Evolutionary conservation across 1,139 yeast genomes (phyloP), one percentile per base, ranked within the genome.

Genomic region (Wickerhamiella pararugosa): DNA sequence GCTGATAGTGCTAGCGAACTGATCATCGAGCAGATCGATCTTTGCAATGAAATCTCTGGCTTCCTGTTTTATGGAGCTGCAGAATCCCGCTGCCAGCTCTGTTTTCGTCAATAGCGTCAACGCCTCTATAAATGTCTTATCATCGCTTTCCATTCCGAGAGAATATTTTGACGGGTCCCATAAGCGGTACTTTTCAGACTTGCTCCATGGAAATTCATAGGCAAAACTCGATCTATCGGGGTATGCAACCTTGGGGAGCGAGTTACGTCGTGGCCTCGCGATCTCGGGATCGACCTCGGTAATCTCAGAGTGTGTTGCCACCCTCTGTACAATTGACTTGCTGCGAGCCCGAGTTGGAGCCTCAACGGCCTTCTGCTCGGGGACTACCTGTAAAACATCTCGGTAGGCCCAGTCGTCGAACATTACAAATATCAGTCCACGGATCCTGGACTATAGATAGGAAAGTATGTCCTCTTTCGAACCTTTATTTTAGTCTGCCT

Each of bases 331-430:
- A n/a, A 36, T 29, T 29, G 39, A 36, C 9, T 36, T 28, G 25
- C 37, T 25, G 10, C 31, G 37, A 5, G 37, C 21, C 2, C 21
- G 21, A 15, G 21, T 15, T 15, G 21, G 21, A 15, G 21, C 21
- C 21, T 15, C 21, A 15, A 15, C 27, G 3, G 27, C 9, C 15
- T 26, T 26, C 7, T 21, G 25, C 9, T 35, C n/a, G 6, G 21
- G 7, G 25, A 31, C 7, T 7, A 31, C 27, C 31, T 35, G 31
- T 27, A 31, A 30, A 3, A 35, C 37, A 8, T 29, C 30, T 6
- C 44, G 26, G 25, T 40, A 41, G 25, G 39, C 41, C 44, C 44
- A 38, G 27, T 38, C 44, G 35, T 40, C 43, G 21, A 32, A 36
- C 43, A 40, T 40, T 8, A 15, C 21, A 15, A 15, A 15, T 15